A percentile compares a stretch with the other conserved stretches of the same genome.
Evolutionary conservation across 2,329 filamentous ascomycete genomes (phyloP).

Genomic region (Berkeleyomyces rouxiae): DNA sequence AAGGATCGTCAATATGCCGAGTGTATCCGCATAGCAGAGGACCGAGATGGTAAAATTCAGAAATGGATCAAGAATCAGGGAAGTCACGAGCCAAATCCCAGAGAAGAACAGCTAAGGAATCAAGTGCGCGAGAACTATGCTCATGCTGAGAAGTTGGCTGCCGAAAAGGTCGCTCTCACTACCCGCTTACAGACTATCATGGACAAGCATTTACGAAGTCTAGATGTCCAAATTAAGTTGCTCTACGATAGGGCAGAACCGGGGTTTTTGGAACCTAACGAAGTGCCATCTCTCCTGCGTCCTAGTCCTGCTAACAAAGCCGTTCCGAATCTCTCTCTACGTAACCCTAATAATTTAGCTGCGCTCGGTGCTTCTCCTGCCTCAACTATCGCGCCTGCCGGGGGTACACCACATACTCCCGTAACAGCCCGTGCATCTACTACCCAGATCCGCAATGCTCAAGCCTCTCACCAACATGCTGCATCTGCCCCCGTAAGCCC

Average conservation of each 20-base stretch:
- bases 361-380: not conserved
- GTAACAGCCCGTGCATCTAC: conserved; percentile 23
- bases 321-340: conserved; percentile 17
- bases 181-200: conserved; percentile 44
- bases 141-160: conserved; percentile 51
- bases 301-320: conserved; percentile 37
- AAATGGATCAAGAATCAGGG: conserved; percentile 67
- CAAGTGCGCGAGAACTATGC: conserved; percentile 52
- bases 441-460: conserved; percentile 32
- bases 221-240: conserved; percentile 45
- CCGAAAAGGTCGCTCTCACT: conserved; percentile 56
- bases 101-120: conserved; percentile 51
- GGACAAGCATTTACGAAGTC: conserved; percentile 46
- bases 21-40: conserved; percentile 50
- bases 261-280: conserved; percentile 44
- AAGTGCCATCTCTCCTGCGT: conserved; percentile 45
- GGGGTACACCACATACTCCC: conserved; percentile 21
- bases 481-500: conserved; percentile 44
- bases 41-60: conserved; percentile 59
- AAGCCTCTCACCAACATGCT: conserved; percentile 31
- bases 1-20: conserved; percentile 60
- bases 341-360: conserved; percentile 4
- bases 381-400: not conserved
- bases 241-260: conserved; percentile 45
- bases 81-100: conserved; percentile 56